These are phyloP conservation scores for Collybia sordida DNA, from an alignment of 768 basidiomycete genomes.

Conservation along the genomic window DNA sequence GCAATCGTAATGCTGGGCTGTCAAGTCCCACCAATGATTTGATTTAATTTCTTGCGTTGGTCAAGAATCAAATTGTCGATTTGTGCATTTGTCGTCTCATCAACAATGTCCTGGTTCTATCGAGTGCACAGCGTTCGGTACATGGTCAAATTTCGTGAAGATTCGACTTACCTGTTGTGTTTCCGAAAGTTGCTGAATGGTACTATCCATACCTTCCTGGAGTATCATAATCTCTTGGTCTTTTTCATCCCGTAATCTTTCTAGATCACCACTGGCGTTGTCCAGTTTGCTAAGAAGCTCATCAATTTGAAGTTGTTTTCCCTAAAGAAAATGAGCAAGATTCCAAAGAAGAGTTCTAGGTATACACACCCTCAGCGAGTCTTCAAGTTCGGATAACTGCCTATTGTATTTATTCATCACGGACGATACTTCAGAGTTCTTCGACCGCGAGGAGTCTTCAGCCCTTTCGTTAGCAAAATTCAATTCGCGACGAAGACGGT, in stretches of 20 bases:
- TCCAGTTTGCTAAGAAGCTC: slow-evolving; percentile 84
- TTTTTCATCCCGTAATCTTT: slow-evolving; percentile 89
- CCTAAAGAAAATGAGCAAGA: slow-evolving; percentile 38
- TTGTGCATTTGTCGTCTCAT: slow-evolving; percentile 93
- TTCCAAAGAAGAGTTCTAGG: neutral
- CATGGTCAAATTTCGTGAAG: neutral
- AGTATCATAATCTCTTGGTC: slow-evolving; percentile 95
- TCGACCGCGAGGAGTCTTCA: slow-evolving; percentile 87
- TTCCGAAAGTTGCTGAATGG: slow-evolving; percentile 84
- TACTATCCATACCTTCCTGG: slow-evolving; percentile 93
- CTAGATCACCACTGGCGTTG: slow-evolving; percentile 69
- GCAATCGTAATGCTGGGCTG: too few relatives aligned
- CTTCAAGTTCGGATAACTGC: slow-evolving; percentile 94
- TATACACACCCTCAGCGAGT: slow-evolving; percentile 77
- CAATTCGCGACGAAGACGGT: slow-evolving; percentile 88
- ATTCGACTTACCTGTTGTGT: slow-evolving; percentile 67
- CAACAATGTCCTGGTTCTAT: slow-evolving; percentile 80
- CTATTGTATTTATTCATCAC: slow-evolving; percentile 94
- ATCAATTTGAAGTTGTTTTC: slow-evolving; percentile 96
- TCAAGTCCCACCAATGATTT: slow-evolving; percentile 75
- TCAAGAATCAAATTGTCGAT: slow-evolving; percentile 97
- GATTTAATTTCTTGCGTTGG: slow-evolving; percentile 95
- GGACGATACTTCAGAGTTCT: slow-evolving; percentile 88
- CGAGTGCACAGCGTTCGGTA: slow-evolving; percentile 19
- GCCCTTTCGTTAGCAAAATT: slow-evolving; percentile 97